These are phyloP conservation scores for Agrocybe praecox DNA, from an alignment of 768 basidiomycete genomes.

Conservation along the genomic window DNA sequence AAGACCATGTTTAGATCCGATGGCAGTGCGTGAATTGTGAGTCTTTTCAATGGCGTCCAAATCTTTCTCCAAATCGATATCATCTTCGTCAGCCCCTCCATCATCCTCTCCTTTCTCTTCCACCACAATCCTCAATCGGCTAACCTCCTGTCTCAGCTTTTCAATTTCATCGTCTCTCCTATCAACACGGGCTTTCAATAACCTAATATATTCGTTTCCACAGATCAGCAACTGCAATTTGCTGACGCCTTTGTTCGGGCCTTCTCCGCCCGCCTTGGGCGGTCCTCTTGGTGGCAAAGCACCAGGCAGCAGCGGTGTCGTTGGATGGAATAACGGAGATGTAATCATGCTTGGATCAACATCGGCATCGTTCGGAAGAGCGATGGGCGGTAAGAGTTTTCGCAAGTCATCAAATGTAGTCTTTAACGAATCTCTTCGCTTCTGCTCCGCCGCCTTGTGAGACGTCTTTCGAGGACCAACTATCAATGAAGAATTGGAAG, in stretches of 20 bases:
- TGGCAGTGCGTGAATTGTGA: neutral
- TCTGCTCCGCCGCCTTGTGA: constrained; percentile 97
- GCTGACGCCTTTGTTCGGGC: constrained; percentile 94
- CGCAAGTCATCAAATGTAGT: constrained; percentile 89
- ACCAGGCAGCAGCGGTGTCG: constrained; percentile 79
- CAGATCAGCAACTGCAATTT: constrained; percentile 91
- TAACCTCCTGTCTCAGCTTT: constrained; percentile 66
- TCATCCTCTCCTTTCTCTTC: constrained; percentile 41
- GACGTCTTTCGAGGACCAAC: constrained; percentile 64
- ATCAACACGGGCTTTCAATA: constrained; percentile 76
- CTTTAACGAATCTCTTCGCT: constrained; percentile 95
- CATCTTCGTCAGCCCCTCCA: constrained; percentile 44
- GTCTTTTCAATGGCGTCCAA: constrained; percentile 55
- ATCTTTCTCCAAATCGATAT: constrained; percentile 58
- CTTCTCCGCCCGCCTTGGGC: constrained; percentile 81
- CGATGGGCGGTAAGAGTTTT: constrained; percentile 83
- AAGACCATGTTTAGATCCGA: neutral
- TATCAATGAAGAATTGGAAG: constrained; percentile 9
- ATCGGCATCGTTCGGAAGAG: constrained; percentile 65
- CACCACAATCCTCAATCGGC: constrained; percentile 55
- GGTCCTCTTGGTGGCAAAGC: constrained; percentile 89
- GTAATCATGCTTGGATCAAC: constrained; percentile 16
- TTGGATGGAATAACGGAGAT: constrained; percentile 38
- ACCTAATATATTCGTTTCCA: constrained; percentile 85
- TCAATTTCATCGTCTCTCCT: constrained; percentile 80